phyloP scores from a whole-genome alignment of 2,329 filamentous ascomycete species.

The Bisporella sp. region DNA sequence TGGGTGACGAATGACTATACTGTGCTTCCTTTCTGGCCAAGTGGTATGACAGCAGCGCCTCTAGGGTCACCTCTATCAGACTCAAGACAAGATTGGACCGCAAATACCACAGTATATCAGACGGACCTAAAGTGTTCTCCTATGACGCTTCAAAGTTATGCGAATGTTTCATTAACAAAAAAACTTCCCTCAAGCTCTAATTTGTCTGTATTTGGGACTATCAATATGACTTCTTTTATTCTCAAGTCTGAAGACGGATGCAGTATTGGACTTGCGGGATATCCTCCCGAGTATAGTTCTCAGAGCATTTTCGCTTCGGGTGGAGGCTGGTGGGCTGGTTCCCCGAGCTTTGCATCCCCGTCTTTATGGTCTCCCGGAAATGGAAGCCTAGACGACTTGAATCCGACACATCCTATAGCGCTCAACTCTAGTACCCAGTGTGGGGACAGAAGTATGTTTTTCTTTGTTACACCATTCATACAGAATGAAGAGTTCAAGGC shows the following conservation, averaged over 20 bases:
- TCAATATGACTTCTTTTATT: slow-evolving; percentile 9
- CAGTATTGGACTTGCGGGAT: slow-evolving; percentile 6
- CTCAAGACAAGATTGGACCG: slow-evolving; percentile 4
- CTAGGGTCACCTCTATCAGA: slow-evolving; percentile 4
- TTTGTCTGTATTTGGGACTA: neutral
- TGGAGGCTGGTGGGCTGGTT: slow-evolving; percentile 7
- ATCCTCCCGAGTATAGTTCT: neutral
- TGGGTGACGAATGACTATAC: slow-evolving; percentile 13
- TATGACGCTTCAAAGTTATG: slow-evolving; percentile 6
- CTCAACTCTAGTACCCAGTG: slow-evolving; percentile 10
- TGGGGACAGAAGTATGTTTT: slow-evolving; percentile 7
- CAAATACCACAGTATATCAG: slow-evolving; percentile 11
- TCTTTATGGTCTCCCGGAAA: slow-evolving; percentile 1
- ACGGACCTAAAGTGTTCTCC: slow-evolving; percentile 5
- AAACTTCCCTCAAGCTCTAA: neutral
- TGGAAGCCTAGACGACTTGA: slow-evolving; percentile 1
- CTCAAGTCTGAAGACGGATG: slow-evolving; percentile 10
- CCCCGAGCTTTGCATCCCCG: slow-evolving; percentile 6
- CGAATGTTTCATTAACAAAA: slow-evolving; percentile 6
- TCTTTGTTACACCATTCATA: slow-evolving; percentile 5
- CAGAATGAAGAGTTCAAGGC: slow-evolving; percentile 6
- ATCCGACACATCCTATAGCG: neutral
- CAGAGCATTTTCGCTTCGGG: slow-evolving; percentile 1
- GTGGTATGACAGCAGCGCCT: neutral
- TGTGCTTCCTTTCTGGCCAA: slow-evolving; percentile 13